phyloP scores from a whole-genome alignment of 768 basidiomycete species.

The Psilocybe subaeruginosa region DNA sequence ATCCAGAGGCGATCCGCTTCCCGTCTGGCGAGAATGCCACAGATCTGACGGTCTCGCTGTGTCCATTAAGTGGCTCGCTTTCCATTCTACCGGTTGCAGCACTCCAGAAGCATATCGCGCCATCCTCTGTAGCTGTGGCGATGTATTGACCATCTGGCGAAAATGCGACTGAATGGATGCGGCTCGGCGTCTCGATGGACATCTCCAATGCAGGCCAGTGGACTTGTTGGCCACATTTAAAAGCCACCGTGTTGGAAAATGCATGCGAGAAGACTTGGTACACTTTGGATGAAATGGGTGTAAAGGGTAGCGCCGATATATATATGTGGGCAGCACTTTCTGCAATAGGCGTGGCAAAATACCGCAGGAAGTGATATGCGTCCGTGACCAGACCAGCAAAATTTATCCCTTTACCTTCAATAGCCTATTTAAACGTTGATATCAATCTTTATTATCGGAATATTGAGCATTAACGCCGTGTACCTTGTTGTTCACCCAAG shows the following conservation, averaged over 20 bases:
- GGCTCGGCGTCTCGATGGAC: neutral
- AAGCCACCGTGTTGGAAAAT: conserved; percentile 16
- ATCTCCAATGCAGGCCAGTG: conserved; percentile 3
- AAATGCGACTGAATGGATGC: neutral
- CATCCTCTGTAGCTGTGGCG: conserved; percentile 38
- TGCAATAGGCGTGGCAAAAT: conserved; percentile 30
- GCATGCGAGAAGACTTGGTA: conserved; percentile 7
- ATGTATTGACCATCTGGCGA: conserved; percentile 13
- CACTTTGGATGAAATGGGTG: conserved; percentile 28
- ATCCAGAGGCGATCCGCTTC: conserved; percentile 5
- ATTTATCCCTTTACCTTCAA: neutral
- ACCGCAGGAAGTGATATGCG: conserved; percentile 29
- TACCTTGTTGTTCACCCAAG: neutral
- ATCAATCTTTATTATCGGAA: neutral
- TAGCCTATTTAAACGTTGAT: neutral
- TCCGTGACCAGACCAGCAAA: conserved; percentile 20
- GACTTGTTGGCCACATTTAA: conserved; percentile 5
- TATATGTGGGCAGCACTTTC: conserved; percentile 40
- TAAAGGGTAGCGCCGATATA: conserved; percentile 38
- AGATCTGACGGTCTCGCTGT: conserved; percentile 12
- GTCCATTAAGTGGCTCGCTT: neutral
- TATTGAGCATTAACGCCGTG: neutral
- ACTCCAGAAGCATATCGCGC: conserved; percentile 25
- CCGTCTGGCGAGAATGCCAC: conserved; percentile 24
- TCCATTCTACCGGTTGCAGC: neutral